Base-by-base conservation (phyloP, 139 green algal genomes). In the Micromonas commoda region DNA sequence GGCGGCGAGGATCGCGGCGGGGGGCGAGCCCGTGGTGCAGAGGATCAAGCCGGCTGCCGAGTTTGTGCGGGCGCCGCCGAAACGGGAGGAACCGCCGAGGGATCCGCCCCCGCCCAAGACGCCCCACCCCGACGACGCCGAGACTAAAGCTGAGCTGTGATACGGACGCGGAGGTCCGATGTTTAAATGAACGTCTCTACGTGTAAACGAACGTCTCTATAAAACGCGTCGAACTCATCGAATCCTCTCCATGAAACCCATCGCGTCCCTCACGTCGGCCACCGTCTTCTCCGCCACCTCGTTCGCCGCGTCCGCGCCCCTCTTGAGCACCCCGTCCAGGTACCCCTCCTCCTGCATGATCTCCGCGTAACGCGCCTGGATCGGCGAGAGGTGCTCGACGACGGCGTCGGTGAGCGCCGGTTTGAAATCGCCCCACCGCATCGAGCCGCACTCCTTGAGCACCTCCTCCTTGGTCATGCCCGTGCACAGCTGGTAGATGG, bases 391-490 rank as follows among this genome's bases (percentile, higher is more conserved):
- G 82, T 97, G 92, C 45, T 87, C 93, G 19, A 98, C 84, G 6
- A 98, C 51, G 0, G 94, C 94, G n/a, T 99, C 95, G 13, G 92
- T 87, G 31, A 99, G 90, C 73, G 80, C 34, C 3, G 92, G 91
- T 82, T 99, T 99, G 89, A 99, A 99, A 24, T 90, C 79, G 21
- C 95, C 92, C 96, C 96, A 99, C 5, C 86, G 86, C 87, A 97
- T 87, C 64, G 45, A 24, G 0, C 60, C 80, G 4, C 91, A 85
- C 73, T 97, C 93, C 0, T 76, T 65, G 1, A 86, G 2, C 28
- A 92, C 87, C 31, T 81, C 83, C 65, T 93, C 88, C 60, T 80
- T 71, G 32, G 4, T 79, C 64, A 71, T 39, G 28, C 64, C 76
- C 16, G 76, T 81, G 29, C 37, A 78, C n/a, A 96, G 83, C 82